Conservation (phyloP, 2,329 filamentous ascomycete genomes). For the Talaromyces sp. region DNA sequence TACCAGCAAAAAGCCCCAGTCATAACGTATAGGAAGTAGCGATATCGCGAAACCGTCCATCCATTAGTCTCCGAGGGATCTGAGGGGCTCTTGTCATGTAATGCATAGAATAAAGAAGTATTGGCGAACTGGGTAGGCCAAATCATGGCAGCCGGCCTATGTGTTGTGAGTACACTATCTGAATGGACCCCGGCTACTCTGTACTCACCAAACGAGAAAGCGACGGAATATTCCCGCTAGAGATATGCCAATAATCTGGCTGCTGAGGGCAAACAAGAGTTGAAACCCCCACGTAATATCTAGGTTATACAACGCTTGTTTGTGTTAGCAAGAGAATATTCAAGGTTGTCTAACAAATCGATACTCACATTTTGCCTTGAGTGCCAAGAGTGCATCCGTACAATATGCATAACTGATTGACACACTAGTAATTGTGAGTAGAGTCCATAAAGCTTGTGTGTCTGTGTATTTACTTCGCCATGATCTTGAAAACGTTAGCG, state of each 20-base stretch:
- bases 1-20: slow-evolving; percentile 62
- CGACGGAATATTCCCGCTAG: slow-evolving; percentile 66
- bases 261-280: slow-evolving; percentile 30
- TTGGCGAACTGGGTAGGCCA: slow-evolving; percentile 68
- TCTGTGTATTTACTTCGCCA: slow-evolving; percentile 19
- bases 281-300: slow-evolving; percentile 29
- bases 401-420: slow-evolving; percentile 31
- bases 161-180: neutral
- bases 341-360: neutral
- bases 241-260: slow-evolving; percentile 62
- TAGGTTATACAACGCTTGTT: slow-evolving; percentile 24
- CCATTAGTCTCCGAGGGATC: slow-evolving; percentile 60
- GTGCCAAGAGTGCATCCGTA: slow-evolving; percentile 29
- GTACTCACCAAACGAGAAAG: slow-evolving; percentile 54
- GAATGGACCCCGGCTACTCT: neutral
- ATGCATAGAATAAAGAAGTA: slow-evolving; percentile 68
- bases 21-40: slow-evolving; percentile 62
- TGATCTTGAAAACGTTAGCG: slow-evolving; percentile 8
- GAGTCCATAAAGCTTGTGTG: neutral
- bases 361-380: slow-evolving; percentile 26
- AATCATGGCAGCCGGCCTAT: slow-evolving; percentile 63
- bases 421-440: slow-evolving; percentile 16
- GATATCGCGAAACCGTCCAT: slow-evolving; percentile 64
- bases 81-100: slow-evolving; percentile 63
- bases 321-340: neutral